phyloP scores from a whole-genome alignment of 192 early-diverging fungal species.

The Neocallimastix lanati region DNA sequence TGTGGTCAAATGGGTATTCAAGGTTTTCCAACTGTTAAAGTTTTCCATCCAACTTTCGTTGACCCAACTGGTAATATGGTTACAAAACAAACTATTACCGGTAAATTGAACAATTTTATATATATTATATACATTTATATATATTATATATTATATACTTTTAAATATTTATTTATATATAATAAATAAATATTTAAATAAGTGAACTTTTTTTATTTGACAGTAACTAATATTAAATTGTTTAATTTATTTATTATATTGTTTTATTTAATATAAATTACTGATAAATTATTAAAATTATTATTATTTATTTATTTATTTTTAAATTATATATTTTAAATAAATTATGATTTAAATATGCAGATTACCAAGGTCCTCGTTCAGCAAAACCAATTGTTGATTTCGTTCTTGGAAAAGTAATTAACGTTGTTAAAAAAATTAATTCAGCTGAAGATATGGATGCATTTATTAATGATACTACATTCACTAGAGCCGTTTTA shows the following conservation, averaged over 20 bases:
- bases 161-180: too few species aligned
- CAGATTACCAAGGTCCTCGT: conserved; percentile 57
- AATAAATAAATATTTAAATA: too few species aligned
- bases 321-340: not conserved
- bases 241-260: too few species aligned
- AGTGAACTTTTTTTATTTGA: too few species aligned
- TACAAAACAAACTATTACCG: not conserved
- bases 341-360: too few species aligned
- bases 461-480: conserved; percentile 13
- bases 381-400: conserved; percentile 59
- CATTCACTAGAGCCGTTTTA: conserved; percentile 51
- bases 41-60: conserved; percentile 29
- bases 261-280: too few species aligned
- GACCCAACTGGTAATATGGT: conserved; percentile 8
- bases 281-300: too few species aligned
- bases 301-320: not conserved
- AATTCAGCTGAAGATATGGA: not conserved
- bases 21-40: conserved; percentile 77
- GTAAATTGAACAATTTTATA: conserved; percentile 7
- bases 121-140: too few species aligned
- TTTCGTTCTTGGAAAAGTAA: conserved; percentile 38
- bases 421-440: conserved; percentile 17
- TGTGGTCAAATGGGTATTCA: conserved; percentile 64
- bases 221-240: too few species aligned
- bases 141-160: too few species aligned